Conservation (phyloP, 2,329 filamentous ascomycete species). For the Fusarium solani-melongenae region DNA sequence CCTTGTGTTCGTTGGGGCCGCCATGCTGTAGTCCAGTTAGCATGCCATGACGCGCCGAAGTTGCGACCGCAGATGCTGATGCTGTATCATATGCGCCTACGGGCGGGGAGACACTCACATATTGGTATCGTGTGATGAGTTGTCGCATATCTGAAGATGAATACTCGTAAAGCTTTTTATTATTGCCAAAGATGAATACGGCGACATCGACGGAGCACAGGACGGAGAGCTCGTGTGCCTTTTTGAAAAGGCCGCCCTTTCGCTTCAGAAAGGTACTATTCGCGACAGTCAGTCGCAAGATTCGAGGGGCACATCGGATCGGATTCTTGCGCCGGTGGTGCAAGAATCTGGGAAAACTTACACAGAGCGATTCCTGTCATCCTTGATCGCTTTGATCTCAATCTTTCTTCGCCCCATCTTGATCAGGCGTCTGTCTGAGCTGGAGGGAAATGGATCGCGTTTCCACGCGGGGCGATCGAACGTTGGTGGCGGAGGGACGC, state of each 20-base stretch:
- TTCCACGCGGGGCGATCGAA: slow-evolving; percentile 34
- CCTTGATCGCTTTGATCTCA: slow-evolving; percentile 99
- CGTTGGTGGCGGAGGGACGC: slow-evolving; percentile 25
- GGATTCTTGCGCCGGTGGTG: background rate
- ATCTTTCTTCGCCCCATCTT: slow-evolving; percentile 98
- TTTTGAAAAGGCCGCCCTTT: slow-evolving; percentile 99
- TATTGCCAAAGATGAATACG: slow-evolving; percentile 98
- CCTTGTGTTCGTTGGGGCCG: slow-evolving; percentile 94
- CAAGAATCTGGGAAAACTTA: slow-evolving; percentile 63
- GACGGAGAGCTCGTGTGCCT: slow-evolving; percentile 97
- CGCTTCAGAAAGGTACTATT: slow-evolving; percentile 94
- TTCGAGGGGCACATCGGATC: background rate
- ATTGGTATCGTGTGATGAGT: slow-evolving; percentile 88
- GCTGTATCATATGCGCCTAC: slow-evolving; percentile 1
- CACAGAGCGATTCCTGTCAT: slow-evolving; percentile 98
- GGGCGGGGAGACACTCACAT: slow-evolving; percentile 69
- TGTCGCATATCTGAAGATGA: slow-evolving; percentile 94
- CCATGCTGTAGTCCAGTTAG: slow-evolving; percentile 74
- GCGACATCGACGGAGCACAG: slow-evolving; percentile 98
- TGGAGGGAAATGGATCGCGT: slow-evolving; percentile 32
- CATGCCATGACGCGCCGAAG: background rate
- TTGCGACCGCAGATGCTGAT: background rate
- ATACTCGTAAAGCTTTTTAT: slow-evolving; percentile 99
- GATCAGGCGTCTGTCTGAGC: slow-evolving; percentile 25
- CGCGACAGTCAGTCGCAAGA: slow-evolving; percentile 34